phyloP scores from a whole-genome alignment of 805 yeast species.

The Ogataea naganishii region DNA sequence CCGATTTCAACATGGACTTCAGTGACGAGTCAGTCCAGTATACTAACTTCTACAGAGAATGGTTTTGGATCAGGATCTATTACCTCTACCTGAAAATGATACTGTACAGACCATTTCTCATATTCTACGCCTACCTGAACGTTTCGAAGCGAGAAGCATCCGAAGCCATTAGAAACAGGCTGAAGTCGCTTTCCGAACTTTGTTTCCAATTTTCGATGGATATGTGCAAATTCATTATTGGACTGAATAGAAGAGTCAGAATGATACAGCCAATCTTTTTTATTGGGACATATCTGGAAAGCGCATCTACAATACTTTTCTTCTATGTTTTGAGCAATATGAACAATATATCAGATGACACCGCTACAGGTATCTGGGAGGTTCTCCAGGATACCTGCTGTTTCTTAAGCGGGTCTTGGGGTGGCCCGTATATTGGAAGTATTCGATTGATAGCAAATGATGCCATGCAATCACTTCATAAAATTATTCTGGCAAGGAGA shows the following conservation, averaged over 20 bases:
- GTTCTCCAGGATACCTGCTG: constrained; percentile 12
- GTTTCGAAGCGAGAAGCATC: constrained; percentile 7
- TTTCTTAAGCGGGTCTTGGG: constrained; percentile 13
- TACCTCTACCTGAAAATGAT: constrained; percentile 16
- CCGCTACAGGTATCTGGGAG: constrained; percentile 12
- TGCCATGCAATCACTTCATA: constrained; percentile 11
- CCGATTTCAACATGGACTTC: constrained; percentile 2
- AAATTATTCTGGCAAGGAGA: constrained; percentile 4
- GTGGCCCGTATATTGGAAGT: constrained; percentile 13
- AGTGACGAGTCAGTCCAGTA: constrained; percentile 3
- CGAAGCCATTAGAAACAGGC: constrained; percentile 5
- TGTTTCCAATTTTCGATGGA: constrained; percentile 13
- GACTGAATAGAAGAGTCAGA: constrained; percentile 9
- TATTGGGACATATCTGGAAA: constrained; percentile 15
- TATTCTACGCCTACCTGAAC: constrained; percentile 14
- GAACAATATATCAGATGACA: constrained; percentile 8
- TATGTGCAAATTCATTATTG: constrained; percentile 11
- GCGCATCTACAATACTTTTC: constrained; percentile 13
- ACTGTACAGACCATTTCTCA: constrained; percentile 15
- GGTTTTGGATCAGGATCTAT: constrained; percentile 20
- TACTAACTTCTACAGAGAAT: too few relatives aligned
- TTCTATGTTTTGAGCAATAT: constrained; percentile 11
- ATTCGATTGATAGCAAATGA: constrained; percentile 13
- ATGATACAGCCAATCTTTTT: constrained; percentile 15
- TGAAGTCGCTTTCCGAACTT: constrained; percentile 8